Evolutionary conservation across 768 basidiomycete species (phyloP).

Genomic region (Daedalea quercina): DNA sequence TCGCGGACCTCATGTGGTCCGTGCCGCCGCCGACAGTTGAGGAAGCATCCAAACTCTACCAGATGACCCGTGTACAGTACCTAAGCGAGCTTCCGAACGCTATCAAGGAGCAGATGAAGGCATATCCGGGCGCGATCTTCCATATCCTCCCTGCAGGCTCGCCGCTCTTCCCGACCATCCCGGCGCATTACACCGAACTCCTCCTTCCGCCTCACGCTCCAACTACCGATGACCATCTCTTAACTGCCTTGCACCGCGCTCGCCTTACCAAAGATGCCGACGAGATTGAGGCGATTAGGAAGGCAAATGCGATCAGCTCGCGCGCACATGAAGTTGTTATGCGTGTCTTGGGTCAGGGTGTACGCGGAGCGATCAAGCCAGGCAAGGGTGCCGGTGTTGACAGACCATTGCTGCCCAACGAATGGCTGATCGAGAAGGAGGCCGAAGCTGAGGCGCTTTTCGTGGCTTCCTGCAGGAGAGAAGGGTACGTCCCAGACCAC

Average conservation of each 20-base stretch:
- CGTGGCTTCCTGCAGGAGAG: constrained; percentile 80
- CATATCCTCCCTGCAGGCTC: constrained; percentile 56
- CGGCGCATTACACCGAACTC: constrained; percentile 34
- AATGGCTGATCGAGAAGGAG: constrained; percentile 91
- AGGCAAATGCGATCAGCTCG: constrained; percentile 82
- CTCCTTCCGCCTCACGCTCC: constrained; percentile 28
- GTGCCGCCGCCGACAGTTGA: constrained; percentile 70
- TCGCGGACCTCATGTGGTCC: constrained; percentile 82
- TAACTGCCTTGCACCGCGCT: constrained; percentile 73
- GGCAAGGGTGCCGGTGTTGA: constrained; percentile 33
- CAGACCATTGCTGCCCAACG: constrained; percentile 56
- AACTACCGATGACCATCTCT: constrained; percentile 57
- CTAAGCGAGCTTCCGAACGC: constrained; percentile 36
- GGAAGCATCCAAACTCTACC: constrained; percentile 46
- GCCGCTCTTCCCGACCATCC: constrained; percentile 45
- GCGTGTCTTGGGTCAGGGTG: constrained; percentile 77
- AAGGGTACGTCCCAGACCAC: constrained; percentile 49
- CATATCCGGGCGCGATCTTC: constrained; percentile 48
- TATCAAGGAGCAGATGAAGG: constrained; percentile 40
- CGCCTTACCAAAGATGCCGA: constrained; percentile 69
- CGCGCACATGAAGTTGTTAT: constrained; percentile 89
- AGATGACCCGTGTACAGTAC: constrained; percentile 56
- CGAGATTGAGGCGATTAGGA: constrained; percentile 71
- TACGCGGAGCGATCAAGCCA: constrained; percentile 46
- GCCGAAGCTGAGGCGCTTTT: constrained; percentile 93